Conservation (phyloP, 2,329 filamentous ascomycete species). For the Colletotrichum cuscutae region DNA sequence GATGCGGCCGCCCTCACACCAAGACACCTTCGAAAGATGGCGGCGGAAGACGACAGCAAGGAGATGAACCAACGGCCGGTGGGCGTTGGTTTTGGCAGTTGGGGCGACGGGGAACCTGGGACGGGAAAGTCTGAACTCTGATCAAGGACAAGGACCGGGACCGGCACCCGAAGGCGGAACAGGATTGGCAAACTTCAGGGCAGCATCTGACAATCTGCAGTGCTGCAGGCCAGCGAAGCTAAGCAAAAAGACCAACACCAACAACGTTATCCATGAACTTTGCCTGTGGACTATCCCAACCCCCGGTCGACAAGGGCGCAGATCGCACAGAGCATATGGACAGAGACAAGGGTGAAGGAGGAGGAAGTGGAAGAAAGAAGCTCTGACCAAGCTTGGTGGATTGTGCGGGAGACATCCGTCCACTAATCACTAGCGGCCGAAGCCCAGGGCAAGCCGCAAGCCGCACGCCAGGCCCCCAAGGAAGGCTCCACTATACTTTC, state of each 20-base stretch:
- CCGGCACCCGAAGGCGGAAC: background rate
- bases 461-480: too few relatives aligned
- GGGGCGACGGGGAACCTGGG: background rate
- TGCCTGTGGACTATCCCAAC: background rate
- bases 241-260: background rate
- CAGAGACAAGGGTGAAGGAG: too few relatives aligned
- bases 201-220: background rate
- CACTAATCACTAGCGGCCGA: slow-evolving; percentile 30
- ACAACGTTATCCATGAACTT: background rate
- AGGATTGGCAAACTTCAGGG: background rate
- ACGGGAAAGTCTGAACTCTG: background rate
- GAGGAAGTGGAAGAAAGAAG: background rate
- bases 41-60: background rate
- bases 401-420: slow-evolving; percentile 23
- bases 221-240: background rate
- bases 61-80: background rate
- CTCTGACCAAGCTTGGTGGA: slow-evolving; percentile 18
- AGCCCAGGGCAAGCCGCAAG: too few relatives aligned
- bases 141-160: background rate
- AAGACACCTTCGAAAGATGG: background rate
- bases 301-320: background rate
- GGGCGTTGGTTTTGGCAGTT: background rate
- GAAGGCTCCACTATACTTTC: too few relatives aligned
- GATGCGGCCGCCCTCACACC: slow-evolving; percentile 5
- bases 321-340: background rate